Percentiles rank a stretch among this genome's conserved stretches.
Evolutionary conservation across 2,329 filamentous ascomycete species (phyloP).

Genomic region (Aspergillus pseudoglaucus): DNA sequence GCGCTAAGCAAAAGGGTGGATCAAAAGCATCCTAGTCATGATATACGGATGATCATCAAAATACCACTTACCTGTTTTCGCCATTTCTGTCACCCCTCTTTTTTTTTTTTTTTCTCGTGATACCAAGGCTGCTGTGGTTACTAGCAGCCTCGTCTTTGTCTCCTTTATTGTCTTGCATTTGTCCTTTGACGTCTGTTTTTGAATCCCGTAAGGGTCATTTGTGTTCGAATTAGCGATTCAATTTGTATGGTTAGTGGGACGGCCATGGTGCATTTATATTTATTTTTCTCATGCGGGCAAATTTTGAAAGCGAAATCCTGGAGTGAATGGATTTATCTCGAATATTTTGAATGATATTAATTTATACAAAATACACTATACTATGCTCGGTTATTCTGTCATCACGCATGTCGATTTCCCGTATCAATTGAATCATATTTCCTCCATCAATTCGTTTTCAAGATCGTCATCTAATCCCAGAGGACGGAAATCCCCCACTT

Average conservation of each 20-base stretch:
- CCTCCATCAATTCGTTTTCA: constrained; percentile 50
- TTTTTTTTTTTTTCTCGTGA: constrained; percentile 2
- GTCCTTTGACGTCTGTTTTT: not conserved
- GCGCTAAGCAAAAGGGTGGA: constrained; percentile 22
- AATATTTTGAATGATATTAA: constrained; percentile 2
- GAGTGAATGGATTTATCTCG: constrained; percentile 1
- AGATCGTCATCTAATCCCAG: constrained; percentile 48
- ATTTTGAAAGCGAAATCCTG: constrained; percentile 1
- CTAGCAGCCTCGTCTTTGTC: not conserved
- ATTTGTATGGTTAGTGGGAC: not conserved
- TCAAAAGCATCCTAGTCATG: constrained; percentile 7
- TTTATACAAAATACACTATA: not conserved
- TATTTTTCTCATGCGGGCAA: not conserved
- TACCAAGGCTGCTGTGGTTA: not conserved
- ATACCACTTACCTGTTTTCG: not conserved
- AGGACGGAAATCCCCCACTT: constrained; percentile 54
- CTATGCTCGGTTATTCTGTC: not conserved
- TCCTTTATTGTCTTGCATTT: not conserved
- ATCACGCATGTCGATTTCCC: not conserved
- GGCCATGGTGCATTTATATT: not conserved
- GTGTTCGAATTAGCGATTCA: not conserved
- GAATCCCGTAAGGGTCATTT: not conserved
- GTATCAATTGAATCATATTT: constrained; percentile 36
- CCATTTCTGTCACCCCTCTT: not conserved
- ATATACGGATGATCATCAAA: too few species aligned